These are phyloP conservation scores for Cercospora beticola DNA, from an alignment of 2,329 filamentous ascomycete species.

Conservation along the genomic window DNA sequence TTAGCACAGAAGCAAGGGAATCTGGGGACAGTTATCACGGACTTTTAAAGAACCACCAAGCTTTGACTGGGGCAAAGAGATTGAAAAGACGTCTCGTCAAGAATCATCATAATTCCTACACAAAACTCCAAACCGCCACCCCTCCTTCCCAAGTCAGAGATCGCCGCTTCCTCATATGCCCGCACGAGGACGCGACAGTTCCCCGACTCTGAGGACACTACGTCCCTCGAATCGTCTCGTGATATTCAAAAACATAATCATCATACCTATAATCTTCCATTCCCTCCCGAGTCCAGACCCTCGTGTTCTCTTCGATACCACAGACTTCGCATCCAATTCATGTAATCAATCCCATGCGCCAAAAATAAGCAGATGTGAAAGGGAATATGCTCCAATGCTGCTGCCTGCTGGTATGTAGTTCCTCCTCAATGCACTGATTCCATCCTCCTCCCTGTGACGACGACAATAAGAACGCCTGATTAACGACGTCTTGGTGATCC, in stretches of 20 bases:
- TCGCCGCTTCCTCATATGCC: neutral
- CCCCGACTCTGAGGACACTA: neutral
- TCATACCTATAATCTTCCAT: neutral
- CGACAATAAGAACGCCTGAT: neutral
- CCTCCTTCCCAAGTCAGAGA: neutral
- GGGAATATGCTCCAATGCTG: neutral
- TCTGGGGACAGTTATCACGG: conserved; percentile 14
- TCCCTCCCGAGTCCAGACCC: neutral
- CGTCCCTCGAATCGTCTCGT: neutral
- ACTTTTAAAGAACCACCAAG: conserved; percentile 3
- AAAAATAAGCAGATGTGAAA: neutral
- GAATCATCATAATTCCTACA: neutral
- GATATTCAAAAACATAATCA: neutral
- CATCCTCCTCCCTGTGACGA: neutral
- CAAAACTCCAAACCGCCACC: neutral
- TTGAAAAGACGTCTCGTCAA: neutral
- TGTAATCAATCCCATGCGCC: neutral
- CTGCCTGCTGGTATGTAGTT: neutral
- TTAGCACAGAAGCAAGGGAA: conserved; percentile 14
- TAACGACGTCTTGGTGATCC: neutral
- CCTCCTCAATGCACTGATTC: neutral
- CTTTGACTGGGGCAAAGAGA: neutral
- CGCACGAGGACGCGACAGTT: neutral
- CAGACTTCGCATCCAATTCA: neutral
- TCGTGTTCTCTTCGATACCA: neutral